Percentiles rank a stretch among this genome's conserved stretches.
Conservation (phyloP, 2,329 filamentous ascomycete genomes). For the Biscogniauxia sp. region DNA sequence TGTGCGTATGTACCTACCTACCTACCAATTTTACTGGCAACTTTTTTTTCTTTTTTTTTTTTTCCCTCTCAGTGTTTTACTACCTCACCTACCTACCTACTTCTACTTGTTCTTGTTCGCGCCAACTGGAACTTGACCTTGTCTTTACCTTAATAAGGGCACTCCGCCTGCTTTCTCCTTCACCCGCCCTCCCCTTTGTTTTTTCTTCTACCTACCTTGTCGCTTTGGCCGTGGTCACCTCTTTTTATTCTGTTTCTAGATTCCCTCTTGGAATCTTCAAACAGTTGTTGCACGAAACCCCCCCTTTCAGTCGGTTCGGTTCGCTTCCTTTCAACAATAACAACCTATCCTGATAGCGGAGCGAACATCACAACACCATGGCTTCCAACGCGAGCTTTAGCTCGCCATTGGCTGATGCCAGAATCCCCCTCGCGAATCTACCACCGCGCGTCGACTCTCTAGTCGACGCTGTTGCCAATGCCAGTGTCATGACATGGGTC, state of each 20-base stretch:
- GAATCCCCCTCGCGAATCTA: conserved; percentile 46
- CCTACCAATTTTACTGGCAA: neutral
- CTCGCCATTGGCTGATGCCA: conserved; percentile 65
- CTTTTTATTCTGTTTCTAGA: neutral
- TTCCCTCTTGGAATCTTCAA: neutral
- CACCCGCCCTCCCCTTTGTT: no score
- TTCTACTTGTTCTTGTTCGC: neutral
- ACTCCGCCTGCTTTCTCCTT: neutral
- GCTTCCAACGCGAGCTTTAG: conserved; percentile 62
- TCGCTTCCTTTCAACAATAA: neutral
- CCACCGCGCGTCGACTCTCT: conserved; percentile 55
- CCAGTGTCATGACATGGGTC: conserved; percentile 60
- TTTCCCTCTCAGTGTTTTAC: neutral
- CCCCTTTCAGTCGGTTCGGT: neutral
- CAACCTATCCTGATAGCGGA: neutral
- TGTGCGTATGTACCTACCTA: neutral
- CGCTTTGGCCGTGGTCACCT: neutral
- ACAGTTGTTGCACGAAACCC: conserved; percentile 8
- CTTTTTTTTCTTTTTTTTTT: neutral
- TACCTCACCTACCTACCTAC: neutral
- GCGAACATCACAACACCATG: conserved; percentile 37
- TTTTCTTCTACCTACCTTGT: neutral
- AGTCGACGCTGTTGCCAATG: conserved; percentile 55
- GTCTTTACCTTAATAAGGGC: neutral
- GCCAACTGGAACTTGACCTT: neutral